Evolutionary conservation across 2,329 filamentous ascomycete species (phyloP), one percentile per base, ranked within the genome.

Genomic region (Talaromyces sp.): DNA sequence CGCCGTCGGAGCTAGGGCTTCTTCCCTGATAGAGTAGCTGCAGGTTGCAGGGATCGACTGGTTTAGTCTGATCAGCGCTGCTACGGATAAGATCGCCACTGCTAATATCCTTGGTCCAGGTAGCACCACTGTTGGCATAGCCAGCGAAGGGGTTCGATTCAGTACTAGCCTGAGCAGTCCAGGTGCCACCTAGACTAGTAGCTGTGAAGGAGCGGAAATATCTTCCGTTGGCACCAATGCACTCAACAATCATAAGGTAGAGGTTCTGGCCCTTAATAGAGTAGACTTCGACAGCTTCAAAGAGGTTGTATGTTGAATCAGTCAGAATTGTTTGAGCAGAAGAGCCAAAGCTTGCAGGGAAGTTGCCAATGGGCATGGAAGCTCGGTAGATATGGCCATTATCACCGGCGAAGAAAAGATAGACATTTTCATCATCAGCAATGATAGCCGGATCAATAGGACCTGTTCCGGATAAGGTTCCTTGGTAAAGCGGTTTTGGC

Each of bases 171-270:
- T 89, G 83, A 10, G 82, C 69, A 0, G 85, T 87, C 88, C 88
- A 90, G 3, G 74, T 61, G 8, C 88, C 88, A 43, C 73, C 72
- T 8, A 90, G 80, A 70, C 79, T 84, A 51, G 77, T 82, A 15
- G 88, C 84, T 0, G 86, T 89, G 79, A 87, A 90, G 0, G 86
- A 89, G 65, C 88, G 86, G 83, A 90, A 89, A 76, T 85, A 90
- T 1, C 88, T 82, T 0, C 87, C 87, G 36, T 81, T 76, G 0
- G 74, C 43, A 0, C 88, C 87, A 51, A 85, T 84, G 0, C 85
- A 80, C 74, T 90, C 88, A 38, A 90, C 86, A n/a, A 90, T 83
- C 85, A 90, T 89, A 64, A 90, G 83, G 75, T 89, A 90, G 68
- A 83, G 76, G 68, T 79, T 80, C 69, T 83, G 79, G 31, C 84